Evolutionary conservation across 108 stramenopile genomes (phyloP).

Genomic region (Discostella stelligeroides): DNA sequence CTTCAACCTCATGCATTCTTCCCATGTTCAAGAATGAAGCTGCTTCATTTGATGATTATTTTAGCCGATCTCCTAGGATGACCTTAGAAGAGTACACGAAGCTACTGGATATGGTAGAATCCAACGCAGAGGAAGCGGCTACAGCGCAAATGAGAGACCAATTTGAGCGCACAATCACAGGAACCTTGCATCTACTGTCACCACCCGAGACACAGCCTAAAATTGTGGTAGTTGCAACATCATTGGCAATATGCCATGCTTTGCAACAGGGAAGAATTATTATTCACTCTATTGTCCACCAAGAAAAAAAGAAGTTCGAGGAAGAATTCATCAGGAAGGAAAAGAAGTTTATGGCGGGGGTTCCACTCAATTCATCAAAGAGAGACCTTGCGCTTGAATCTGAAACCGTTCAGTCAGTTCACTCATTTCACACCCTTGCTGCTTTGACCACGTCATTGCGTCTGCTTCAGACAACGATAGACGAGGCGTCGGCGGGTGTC

Average conservation of each 20-base stretch:
- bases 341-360: constrained; percentile 31
- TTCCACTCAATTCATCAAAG: constrained; percentile 20
- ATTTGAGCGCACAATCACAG: constrained; percentile 26
- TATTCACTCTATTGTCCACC: constrained; percentile 27
- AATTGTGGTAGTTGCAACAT: constrained; percentile 41
- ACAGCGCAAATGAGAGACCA: constrained; percentile 20
- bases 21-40: constrained; percentile 25
- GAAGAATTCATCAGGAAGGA: constrained; percentile 45
- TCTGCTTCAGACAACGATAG: constrained; percentile 1
- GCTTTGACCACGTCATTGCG: constrained; percentile 21
- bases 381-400: not conserved
- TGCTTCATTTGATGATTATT: constrained; percentile 30
- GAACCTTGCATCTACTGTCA: constrained; percentile 32
- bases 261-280: constrained; percentile 16
- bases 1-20: constrained; percentile 9
- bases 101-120: constrained; percentile 24
- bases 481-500: not conserved
- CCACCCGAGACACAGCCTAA: constrained; percentile 23
- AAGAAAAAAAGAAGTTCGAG: constrained; percentile 33
- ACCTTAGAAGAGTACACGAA: constrained; percentile 29
- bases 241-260: constrained; percentile 43
- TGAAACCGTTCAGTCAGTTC: not conserved
- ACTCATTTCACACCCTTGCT: constrained; percentile 21
- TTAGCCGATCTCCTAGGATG: constrained; percentile 14
- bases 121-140: constrained; percentile 9